Base-by-base conservation (phyloP, 768 basidiomycete genomes). In the Pleurotus giganteus region DNA sequence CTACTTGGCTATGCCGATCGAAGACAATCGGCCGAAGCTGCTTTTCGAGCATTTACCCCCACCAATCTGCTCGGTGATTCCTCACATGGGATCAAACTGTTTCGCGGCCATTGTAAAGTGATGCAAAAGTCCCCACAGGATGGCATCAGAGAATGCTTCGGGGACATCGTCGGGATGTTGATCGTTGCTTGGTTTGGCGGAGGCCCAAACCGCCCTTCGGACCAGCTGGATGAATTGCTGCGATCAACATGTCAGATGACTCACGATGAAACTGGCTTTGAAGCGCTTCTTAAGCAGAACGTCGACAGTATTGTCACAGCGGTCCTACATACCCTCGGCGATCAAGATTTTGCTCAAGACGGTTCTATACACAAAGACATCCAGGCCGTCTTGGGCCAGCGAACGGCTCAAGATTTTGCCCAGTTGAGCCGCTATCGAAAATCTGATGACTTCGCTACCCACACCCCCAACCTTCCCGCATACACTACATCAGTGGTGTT, bases 1-100 rank as follows among this genome's bases (percentile, higher is more conserved):
- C 71, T 95, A 3, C 78, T 96, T 23, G 96, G 96, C 0, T 97
- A 87, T 66, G 61, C 69, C 13, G 83, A 85, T 61, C 79, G 82
- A 51, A 81, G 76, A 56, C 81, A 85, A 53, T 88, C 82, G 57
- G 88, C 89, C 0, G 73, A 82, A 57, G 80, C 83, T 2, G 82
- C 85, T 1, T 87, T 96, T 58, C 74, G 69, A 17, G 71, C 78
- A 6, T 86, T 90, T 55, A 85, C 86, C 0, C 86, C 90, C 0
- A 76, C 83, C 4, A 83, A 88, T 58, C 67, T 94, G 13, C 68
- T 87, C 53, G 74, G 72, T 12, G 73, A 69, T 2, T 60, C 63
- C 1, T 58, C 54, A 31, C 69, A 71, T 41, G 80, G 83, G 6
- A 68, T 68, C 39, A 71, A 68, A 13, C 63, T 79, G 2, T 91